Evolutionary conservation across 345 rosid genomes (phyloP).

Genomic region (Euphorbia tirucalli): DNA sequence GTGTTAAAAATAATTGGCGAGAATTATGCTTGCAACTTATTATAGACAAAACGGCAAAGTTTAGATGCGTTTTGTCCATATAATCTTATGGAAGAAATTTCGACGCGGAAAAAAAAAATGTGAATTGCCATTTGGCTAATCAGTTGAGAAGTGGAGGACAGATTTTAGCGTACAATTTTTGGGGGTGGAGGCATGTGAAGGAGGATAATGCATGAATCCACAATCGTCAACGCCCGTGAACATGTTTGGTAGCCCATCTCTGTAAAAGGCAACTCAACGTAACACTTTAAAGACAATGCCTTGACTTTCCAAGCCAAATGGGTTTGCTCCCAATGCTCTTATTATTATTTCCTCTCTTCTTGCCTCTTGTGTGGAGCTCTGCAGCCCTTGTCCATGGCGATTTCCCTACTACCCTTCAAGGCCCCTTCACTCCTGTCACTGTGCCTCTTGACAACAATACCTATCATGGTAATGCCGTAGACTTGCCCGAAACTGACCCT

Average conservation of each 20-base stretch:
- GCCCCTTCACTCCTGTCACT: slow-evolving; percentile 74
- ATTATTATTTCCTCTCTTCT: background rate
- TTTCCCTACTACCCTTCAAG: slow-evolving; percentile 59
- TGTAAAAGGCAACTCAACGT: too few relatives aligned
- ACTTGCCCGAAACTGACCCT: slow-evolving; percentile 70
- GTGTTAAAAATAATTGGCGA: too few relatives aligned
- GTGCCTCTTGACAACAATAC: slow-evolving; percentile 48
- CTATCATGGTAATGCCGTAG: slow-evolving; percentile 51
- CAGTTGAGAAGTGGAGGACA: too few relatives aligned
- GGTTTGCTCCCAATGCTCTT: background rate
- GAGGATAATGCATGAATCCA: background rate
- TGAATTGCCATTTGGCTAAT: too few relatives aligned
- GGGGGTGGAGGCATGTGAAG: background rate
- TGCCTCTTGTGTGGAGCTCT: background rate
- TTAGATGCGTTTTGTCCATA: too few relatives aligned
- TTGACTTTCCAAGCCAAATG: background rate
- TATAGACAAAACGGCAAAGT: too few relatives aligned
- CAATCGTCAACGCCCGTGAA: background rate
- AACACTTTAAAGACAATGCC: background rate
- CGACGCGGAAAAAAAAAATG: too few relatives aligned
- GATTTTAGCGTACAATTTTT: too few relatives aligned
- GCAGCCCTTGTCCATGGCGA: slow-evolving; percentile 18
- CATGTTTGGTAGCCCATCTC: background rate
- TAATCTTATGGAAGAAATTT: too few relatives aligned
- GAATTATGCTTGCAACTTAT: too few relatives aligned